Evolutionary conservation across 257 asterid genomes (phyloP).

Genomic region (Solanum lignicaule): DNA sequence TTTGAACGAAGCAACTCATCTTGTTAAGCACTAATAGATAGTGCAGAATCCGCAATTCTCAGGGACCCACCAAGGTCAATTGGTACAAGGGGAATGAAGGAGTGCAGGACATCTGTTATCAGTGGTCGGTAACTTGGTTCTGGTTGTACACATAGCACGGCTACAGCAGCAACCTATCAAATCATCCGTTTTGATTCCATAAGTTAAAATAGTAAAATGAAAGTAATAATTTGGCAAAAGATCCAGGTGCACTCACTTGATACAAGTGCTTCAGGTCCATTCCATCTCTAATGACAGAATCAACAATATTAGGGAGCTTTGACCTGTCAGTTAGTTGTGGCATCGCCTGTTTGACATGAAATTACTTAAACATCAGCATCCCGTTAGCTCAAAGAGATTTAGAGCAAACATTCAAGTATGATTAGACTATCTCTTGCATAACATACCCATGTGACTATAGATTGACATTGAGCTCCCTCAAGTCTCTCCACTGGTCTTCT

Average conservation of each 20-base stretch:
- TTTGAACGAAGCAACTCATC: background rate
- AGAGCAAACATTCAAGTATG: background rate
- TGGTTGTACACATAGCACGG: slow-evolving; percentile 88
- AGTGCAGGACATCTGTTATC: slow-evolving; percentile 89
- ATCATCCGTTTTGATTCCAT: background rate
- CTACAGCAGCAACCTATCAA: slow-evolving; percentile 89
- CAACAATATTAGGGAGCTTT: slow-evolving; percentile 81
- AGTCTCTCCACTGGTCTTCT: slow-evolving; percentile 72
- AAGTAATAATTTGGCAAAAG: background rate
- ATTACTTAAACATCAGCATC: background rate
- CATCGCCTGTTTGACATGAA: slow-evolving; percentile 60
- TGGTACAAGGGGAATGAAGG: slow-evolving; percentile 94
- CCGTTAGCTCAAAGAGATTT: background rate
- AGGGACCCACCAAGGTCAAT: slow-evolving; percentile 83
- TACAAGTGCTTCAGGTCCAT: slow-evolving; percentile 93
- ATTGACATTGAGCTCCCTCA: slow-evolving; percentile 61
- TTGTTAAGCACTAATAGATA: slow-evolving; percentile 17
- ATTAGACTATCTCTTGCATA: background rate
- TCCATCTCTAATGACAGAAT: slow-evolving; percentile 56
- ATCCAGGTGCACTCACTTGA: slow-evolving; percentile 38
- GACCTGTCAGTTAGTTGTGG: slow-evolving; percentile 89
- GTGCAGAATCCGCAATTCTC: slow-evolving; percentile 35
- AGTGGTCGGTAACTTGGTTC: slow-evolving; percentile 95
- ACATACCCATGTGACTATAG: slow-evolving; percentile 82
- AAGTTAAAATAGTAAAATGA: background rate